Evolutionary conservation across 1,284 basidiomycete species (phyloP).

Genomic region (Trichosporon inkin): DNA sequence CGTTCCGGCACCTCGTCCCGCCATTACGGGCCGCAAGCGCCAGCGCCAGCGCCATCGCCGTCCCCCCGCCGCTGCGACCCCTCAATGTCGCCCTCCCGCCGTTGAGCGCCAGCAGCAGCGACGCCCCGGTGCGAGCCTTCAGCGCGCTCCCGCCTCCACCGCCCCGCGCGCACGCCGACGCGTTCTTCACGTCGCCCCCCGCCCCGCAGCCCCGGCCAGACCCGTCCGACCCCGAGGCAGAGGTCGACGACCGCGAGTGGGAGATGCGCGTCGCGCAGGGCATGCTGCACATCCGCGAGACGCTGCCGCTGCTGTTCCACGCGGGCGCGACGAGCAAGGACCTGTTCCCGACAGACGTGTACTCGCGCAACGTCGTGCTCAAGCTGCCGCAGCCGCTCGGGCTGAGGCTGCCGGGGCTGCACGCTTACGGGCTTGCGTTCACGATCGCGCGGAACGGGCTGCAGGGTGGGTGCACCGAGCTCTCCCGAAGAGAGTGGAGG

Average conservation of each 20-base stretch:
- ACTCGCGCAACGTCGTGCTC: conserved; percentile 39
- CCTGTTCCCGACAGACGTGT: conserved; percentile 47
- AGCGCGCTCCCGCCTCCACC: conserved; percentile 9
- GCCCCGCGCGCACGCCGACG: background rate
- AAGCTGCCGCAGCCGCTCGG: conserved; percentile 46
- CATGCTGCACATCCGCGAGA: conserved; percentile 48
- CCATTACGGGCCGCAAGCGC: too few relatives aligned
- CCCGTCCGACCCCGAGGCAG: conserved; percentile 31
- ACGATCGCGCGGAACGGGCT: conserved; percentile 47
- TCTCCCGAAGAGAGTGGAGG: background rate
- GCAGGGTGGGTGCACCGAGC: conserved; percentile 49
- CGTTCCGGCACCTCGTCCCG: too few relatives aligned
- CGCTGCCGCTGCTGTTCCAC: conserved; percentile 46
- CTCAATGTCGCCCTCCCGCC: too few relatives aligned
- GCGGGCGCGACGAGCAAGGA: conserved; percentile 23
- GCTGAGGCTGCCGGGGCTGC: conserved; percentile 43
- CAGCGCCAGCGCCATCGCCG: too few relatives aligned
- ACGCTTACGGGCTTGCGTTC: conserved; percentile 44
- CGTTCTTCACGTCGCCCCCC: conserved; percentile 33
- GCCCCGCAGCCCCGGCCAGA: conserved; percentile 9
- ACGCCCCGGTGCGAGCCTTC: conserved; percentile 13
- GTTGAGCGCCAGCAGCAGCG: too few relatives aligned
- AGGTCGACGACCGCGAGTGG: conserved; percentile 49
- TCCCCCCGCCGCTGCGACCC: too few relatives aligned
- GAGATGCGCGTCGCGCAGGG: conserved; percentile 47